These are phyloP conservation scores for Alopecurus myosuroides DNA, from an alignment of 176 grass and related monocot genomes.

Conservation along the genomic window DNA sequence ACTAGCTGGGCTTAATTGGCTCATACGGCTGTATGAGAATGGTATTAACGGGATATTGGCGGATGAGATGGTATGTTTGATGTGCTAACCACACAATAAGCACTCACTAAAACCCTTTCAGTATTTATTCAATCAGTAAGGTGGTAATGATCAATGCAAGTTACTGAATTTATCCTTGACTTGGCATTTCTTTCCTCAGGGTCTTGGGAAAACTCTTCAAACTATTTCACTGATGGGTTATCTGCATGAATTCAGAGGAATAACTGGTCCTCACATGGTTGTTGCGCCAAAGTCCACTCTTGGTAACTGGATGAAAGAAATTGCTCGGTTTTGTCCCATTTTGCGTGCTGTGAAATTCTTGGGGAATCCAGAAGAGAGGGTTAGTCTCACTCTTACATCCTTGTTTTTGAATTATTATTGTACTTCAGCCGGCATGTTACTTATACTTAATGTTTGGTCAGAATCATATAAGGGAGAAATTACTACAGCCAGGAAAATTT, in stretches of 20 bases:
- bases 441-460: constrained; percentile 32
- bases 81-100: not conserved
- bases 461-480: constrained; percentile 83
- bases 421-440: constrained; percentile 2
- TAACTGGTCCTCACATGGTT: constrained; percentile 96
- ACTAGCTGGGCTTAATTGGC: constrained; percentile 97
- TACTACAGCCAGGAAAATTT: constrained; percentile 83
- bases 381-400: constrained; percentile 19
- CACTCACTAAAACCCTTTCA: not conserved
- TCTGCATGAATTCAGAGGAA: constrained; percentile 90
- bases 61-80: constrained; percentile 91
- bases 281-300: constrained; percentile 99
- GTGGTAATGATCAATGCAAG: not conserved
- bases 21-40: constrained; percentile 94
- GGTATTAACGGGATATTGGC: constrained; percentile 98
- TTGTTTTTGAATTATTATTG: not conserved
- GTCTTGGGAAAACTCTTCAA: constrained; percentile 99
- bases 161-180: not conserved
- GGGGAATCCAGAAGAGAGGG: constrained; percentile 97
- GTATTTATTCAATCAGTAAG: not conserved
- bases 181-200: constrained; percentile 40
- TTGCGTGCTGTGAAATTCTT: constrained; percentile 85
- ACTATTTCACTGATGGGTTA: constrained; percentile 94
- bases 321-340: constrained; percentile 87
- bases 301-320: constrained; percentile 98